These are phyloP conservation scores for Carpinus viminea DNA, from an alignment of 306 rosid genomes.

Conservation along the genomic window DNA sequence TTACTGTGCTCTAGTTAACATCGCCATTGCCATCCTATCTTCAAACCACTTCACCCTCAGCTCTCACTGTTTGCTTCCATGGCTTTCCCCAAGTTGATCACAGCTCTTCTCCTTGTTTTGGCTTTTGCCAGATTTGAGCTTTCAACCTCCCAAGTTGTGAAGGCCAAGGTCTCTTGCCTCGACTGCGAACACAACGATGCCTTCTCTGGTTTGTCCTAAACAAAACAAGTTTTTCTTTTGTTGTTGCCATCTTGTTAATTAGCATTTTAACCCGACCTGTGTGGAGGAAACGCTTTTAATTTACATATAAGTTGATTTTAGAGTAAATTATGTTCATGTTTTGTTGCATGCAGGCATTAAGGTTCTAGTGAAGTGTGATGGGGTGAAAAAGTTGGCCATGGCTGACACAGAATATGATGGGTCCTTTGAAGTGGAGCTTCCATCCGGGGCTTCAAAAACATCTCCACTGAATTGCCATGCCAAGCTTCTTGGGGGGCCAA, in stretches of 20 bases:
- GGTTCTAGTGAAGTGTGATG: slow-evolving; percentile 66
- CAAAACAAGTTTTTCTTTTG: neutral
- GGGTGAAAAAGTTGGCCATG: slow-evolving; percentile 38
- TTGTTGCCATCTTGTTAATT: neutral
- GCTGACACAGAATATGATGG: slow-evolving; percentile 62
- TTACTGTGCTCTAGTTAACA: neutral
- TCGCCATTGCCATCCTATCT: neutral
- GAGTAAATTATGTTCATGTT: no score
- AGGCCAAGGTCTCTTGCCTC: slow-evolving; percentile 70
- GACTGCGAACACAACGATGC: slow-evolving; percentile 52
- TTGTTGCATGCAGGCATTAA: slow-evolving; percentile 57
- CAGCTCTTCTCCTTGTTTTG: slow-evolving; percentile 45
- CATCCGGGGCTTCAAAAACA: slow-evolving; percentile 26
- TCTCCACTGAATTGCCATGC: slow-evolving; percentile 43
- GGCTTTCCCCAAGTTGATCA: slow-evolving; percentile 45
- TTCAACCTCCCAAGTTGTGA: slow-evolving; percentile 45
- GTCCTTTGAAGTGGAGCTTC: slow-evolving; percentile 52
- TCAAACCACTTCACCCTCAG: neutral
- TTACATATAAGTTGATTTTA: no score
- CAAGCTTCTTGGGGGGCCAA: slow-evolving; percentile 67
- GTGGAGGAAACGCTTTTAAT: no score
- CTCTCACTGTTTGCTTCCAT: slow-evolving; percentile 27
- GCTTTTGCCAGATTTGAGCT: slow-evolving; percentile 41
- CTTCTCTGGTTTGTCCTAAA: slow-evolving; percentile 55
- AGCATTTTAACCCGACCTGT: neutral